These are phyloP conservation scores for Melastoma candidum DNA, from an alignment of 441 rosid genomes.

Conservation along the genomic window DNA sequence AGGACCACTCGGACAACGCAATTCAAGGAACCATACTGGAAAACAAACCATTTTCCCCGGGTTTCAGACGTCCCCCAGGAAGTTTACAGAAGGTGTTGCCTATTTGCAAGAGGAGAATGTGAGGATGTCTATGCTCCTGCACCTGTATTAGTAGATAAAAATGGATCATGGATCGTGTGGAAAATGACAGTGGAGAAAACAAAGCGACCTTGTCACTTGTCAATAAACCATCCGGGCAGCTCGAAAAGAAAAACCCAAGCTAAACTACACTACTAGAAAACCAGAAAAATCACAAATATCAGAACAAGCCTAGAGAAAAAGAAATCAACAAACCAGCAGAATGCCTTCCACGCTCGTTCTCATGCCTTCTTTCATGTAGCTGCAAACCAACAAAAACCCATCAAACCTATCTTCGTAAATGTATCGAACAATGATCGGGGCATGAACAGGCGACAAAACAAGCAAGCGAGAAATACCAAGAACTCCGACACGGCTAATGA, in stretches of 20 bases:
- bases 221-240: constrained; percentile 1
- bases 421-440: background rate
- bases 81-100: constrained; percentile 98
- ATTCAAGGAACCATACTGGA: background rate
- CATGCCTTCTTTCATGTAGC: constrained; percentile 98
- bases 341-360: constrained; percentile 96
- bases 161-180: too few species aligned
- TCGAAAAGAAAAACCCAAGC: background rate
- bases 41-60: constrained; percentile 79
- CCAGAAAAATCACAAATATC: constrained; percentile 1
- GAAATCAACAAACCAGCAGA: constrained; percentile 50
- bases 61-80: constrained; percentile 94
- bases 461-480: too few species aligned
- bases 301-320: background rate
- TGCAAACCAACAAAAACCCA: constrained; percentile 21
- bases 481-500: too few species aligned
- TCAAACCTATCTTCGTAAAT: constrained; percentile 1
- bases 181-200: background rate
- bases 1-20: constrained; percentile 4
- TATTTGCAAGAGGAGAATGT: constrained; percentile 90
- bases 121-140: constrained; percentile 95
- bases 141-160: constrained; percentile 34
- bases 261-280: background rate
- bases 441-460: too few species aligned
- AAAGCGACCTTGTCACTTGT: background rate